Conservation (phyloP, 495 filamentous ascomycete genomes). For the Neurospora sp. region DNA sequence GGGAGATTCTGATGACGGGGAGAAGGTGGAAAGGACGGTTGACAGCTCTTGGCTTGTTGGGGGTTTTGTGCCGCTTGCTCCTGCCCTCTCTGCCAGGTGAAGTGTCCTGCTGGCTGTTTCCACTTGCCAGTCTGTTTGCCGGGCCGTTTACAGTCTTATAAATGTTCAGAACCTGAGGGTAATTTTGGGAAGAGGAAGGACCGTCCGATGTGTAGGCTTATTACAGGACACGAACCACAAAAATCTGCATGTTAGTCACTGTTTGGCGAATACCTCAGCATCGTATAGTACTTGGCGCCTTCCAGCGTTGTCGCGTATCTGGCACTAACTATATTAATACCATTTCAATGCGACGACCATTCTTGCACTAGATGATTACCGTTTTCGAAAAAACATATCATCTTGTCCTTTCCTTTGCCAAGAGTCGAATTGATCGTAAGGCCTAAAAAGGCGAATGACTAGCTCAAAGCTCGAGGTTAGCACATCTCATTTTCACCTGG, state of each 20-base stretch:
- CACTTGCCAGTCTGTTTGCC: neutral
- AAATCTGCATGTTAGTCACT: neutral
- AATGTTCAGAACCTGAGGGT: neutral
- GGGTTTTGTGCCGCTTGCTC: neutral
- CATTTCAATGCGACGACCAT: too few relatives aligned
- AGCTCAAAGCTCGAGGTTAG: neutral
- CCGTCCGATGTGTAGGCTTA: neutral
- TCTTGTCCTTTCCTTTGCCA: neutral
- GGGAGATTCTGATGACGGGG: neutral
- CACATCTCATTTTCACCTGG: neutral
- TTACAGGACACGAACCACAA: too few relatives aligned
- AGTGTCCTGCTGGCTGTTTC: neutral
- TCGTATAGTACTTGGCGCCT: neutral
- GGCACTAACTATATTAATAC: too few relatives aligned
- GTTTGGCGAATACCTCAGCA: neutral
- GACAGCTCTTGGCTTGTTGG: neutral
- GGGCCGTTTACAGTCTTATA: neutral
- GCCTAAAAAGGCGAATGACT: neutral
- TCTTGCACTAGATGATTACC: too few relatives aligned
- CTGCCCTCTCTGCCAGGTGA: neutral
- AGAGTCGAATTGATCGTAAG: neutral
- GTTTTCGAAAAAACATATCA: too few relatives aligned
- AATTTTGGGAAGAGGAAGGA: neutral
- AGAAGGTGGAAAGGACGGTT: neutral
- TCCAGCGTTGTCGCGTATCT: neutral